Conservation (phyloP, 306 rosid species). For the Rubus parviflorus region DNA sequence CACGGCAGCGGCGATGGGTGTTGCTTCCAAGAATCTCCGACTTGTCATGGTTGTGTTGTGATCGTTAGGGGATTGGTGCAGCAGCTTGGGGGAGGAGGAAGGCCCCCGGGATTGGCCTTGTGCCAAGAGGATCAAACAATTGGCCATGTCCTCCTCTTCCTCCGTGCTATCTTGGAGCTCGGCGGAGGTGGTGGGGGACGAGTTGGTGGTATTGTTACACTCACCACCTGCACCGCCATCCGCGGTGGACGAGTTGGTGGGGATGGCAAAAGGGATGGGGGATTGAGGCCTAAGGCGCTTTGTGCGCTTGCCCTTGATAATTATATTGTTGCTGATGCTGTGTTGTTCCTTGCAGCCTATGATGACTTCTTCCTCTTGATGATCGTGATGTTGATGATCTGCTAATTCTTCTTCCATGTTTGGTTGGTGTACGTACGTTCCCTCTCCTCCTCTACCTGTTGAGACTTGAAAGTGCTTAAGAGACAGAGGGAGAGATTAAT, state of each 20-base stretch:
- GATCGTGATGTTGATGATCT: neutral
- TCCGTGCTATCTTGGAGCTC: slow-evolving; percentile 41
- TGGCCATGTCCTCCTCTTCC: slow-evolving; percentile 89
- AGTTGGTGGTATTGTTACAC: slow-evolving; percentile 7
- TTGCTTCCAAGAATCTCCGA: slow-evolving; percentile 59
- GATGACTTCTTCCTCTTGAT: slow-evolving; percentile 49
- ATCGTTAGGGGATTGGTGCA: neutral
- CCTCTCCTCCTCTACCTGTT: slow-evolving; percentile 23
- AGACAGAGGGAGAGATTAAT: slow-evolving; percentile 29
- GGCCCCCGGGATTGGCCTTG: slow-evolving; percentile 54
- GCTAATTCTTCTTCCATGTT: slow-evolving; percentile 49
- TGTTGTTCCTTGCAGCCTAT: slow-evolving; percentile 49
- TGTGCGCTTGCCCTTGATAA: slow-evolving; percentile 81
- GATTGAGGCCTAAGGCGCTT: slow-evolving; percentile 88
- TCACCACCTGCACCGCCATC: slow-evolving; percentile 3
- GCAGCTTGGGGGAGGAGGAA: slow-evolving; percentile 13
- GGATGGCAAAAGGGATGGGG: slow-evolving; percentile 62
- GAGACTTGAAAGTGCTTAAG: slow-evolving; percentile 14
- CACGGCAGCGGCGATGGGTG: slow-evolving; percentile 17
- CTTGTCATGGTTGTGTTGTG: slow-evolving; percentile 1
- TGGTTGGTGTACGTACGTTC: slow-evolving; percentile 1
- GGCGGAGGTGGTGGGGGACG: slow-evolving; percentile 42
- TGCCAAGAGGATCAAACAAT: slow-evolving; percentile 79
- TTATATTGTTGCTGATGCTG: slow-evolving; percentile 16
- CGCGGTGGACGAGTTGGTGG: slow-evolving; percentile 38